A percentile compares a stretch with the other conserved stretches of the same genome.
Conservation (phyloP, 495 filamentous ascomycete genomes). For the Durotheca rogersii region DNA sequence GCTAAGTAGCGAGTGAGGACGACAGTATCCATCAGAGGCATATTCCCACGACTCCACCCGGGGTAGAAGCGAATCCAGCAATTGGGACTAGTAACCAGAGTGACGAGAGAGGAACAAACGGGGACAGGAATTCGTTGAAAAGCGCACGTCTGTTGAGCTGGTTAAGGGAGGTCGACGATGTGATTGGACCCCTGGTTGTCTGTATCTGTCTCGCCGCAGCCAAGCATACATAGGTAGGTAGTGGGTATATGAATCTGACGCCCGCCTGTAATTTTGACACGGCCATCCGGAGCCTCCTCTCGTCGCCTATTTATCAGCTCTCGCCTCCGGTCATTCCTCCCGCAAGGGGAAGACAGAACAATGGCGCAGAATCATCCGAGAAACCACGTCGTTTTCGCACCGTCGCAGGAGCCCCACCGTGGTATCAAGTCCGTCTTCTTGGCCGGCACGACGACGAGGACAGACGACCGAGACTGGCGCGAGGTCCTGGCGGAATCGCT, state of each 20-base stretch:
- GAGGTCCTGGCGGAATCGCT: constrained; percentile 37
- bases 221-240: not conserved
- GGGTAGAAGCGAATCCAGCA: no score
- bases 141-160: no score
- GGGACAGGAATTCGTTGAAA: no score
- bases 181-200: not conserved
- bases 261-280: no score
- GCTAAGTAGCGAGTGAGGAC: no score
- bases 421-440: constrained; percentile 43
- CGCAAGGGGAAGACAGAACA: not conserved
- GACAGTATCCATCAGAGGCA: no score
- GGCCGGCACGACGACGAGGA: constrained; percentile 42
- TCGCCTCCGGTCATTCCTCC: not conserved
- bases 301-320: constrained; percentile 1
- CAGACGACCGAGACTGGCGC: constrained; percentile 44
- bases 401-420: constrained; percentile 27
- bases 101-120: no score
- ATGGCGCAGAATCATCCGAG: constrained; percentile 16
- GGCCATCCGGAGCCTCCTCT: constrained; percentile 1
- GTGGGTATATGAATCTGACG: no score
- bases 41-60: no score
- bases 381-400: constrained; percentile 39
- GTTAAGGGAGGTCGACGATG: not conserved
- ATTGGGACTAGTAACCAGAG: no score
- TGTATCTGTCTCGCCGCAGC: not conserved